Percentiles rank a stretch among this genome's conserved stretches.
phyloP scores from a whole-genome alignment of 2,329 filamentous ascomycete genomes.

The Neofusicoccum parvum region DNA sequence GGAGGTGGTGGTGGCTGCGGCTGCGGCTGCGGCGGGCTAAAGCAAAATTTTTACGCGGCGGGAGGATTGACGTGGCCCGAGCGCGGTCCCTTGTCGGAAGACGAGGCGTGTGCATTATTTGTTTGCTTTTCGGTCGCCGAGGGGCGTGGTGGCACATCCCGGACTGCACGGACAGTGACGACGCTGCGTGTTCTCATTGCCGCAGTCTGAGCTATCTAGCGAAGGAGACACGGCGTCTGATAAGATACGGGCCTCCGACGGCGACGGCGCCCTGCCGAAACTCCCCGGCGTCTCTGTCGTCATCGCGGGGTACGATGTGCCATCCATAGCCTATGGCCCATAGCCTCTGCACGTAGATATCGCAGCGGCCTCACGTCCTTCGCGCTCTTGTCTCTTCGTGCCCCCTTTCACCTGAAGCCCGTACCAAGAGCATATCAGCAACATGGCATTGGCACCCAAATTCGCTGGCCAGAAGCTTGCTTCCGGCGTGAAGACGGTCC shows the following conservation, averaged over 20 bases:
- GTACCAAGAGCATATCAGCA: background rate
- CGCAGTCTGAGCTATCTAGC: background rate
- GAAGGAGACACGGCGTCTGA: background rate
- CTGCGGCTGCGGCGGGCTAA: too few species aligned
- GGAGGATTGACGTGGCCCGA: background rate
- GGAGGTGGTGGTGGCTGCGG: background rate
- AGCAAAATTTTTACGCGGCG: background rate
- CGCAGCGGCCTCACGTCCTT: background rate
- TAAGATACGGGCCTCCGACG: background rate
- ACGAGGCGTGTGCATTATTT: too few species aligned
- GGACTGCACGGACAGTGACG: too few species aligned
- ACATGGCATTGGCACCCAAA: constrained; percentile 76
- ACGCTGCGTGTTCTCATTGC: background rate
- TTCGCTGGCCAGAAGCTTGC: constrained; percentile 74
- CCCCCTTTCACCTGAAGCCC: too few species aligned
- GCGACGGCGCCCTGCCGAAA: background rate
- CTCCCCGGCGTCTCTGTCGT: background rate
- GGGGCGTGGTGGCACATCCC: too few species aligned
- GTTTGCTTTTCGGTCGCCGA: too few species aligned
- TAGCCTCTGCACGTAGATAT: background rate
- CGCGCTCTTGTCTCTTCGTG: background rate
- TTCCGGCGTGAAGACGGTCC: constrained; percentile 45
- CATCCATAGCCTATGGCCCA: background rate
- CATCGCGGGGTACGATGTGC: constrained; percentile 11
- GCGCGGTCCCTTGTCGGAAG: background rate